phyloP scores from a whole-genome alignment of 176 grass and related monocot species.

The Carex myosuroides region DNA sequence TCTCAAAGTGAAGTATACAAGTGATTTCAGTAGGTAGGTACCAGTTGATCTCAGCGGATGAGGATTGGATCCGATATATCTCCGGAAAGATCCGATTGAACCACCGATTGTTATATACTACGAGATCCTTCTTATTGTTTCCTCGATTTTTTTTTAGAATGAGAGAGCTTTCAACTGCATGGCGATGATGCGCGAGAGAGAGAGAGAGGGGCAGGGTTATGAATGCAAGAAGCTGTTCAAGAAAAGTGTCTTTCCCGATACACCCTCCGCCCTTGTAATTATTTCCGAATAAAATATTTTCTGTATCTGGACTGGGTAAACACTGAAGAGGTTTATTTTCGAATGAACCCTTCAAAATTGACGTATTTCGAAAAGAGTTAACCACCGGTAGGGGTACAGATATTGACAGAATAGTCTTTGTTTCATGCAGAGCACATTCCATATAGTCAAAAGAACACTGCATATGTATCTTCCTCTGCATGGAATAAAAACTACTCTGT shows the following conservation, averaged over 20 bases:
- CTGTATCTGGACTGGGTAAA: background rate
- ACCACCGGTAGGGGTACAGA: background rate
- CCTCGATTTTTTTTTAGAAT: background rate
- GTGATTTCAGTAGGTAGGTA: constrained; percentile 4
- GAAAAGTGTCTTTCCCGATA: background rate
- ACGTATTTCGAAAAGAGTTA: background rate
- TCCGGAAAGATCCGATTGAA: background rate
- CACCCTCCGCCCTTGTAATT: background rate
- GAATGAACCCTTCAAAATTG: background rate
- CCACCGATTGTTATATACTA: background rate
- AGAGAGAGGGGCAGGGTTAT: background rate
- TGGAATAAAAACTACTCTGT: no score
- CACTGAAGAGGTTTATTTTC: background rate
- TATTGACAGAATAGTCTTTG: no score
- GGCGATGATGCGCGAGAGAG: background rate
- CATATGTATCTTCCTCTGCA: no score
- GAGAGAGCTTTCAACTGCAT: constrained; percentile 11
- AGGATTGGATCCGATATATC: constrained; percentile 4
- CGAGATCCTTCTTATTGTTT: background rate
- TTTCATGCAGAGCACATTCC: no score
- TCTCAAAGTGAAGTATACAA: background rate
- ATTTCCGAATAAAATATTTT: background rate
- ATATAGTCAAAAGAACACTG: no score
- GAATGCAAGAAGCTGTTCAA: background rate
- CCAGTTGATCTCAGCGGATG: constrained; percentile 8